Conservation (phyloP, 495 filamentous ascomycete species). For the Talaromyces liani region DNA sequence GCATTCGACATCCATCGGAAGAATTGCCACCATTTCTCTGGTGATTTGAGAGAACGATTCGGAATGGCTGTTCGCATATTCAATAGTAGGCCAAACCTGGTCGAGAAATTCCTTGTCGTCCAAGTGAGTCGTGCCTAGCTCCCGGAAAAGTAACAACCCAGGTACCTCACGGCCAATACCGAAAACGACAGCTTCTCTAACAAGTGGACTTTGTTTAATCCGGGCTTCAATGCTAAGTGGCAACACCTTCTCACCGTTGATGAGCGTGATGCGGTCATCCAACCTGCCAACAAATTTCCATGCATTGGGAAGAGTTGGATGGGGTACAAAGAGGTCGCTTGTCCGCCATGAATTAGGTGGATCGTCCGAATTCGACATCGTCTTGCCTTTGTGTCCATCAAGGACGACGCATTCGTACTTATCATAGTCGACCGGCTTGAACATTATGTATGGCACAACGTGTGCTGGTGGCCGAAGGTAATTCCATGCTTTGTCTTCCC, state of each 20-base stretch:
- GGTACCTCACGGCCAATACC: conserved; percentile 43
- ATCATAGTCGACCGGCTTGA: conserved; percentile 37
- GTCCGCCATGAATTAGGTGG: conserved; percentile 47
- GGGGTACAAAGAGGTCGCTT: conserved; percentile 55
- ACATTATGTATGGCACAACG: conserved; percentile 36
- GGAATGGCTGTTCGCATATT: conserved; percentile 39
- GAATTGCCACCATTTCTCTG: conserved; percentile 42
- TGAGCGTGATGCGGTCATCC: conserved; percentile 58
- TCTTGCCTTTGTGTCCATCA: conserved; percentile 42
- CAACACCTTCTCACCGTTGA: conserved; percentile 64
- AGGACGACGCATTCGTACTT: conserved; percentile 49
- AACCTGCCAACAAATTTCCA: conserved; percentile 59
- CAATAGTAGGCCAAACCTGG: conserved; percentile 39
- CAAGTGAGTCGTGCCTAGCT: conserved; percentile 22
- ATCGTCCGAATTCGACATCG: conserved; percentile 44
- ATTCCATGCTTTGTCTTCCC: conserved; percentile 44
- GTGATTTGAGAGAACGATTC: conserved; percentile 51
- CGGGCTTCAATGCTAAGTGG: conserved; percentile 53
- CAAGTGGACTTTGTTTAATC: conserved; percentile 40
- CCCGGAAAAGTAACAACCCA: conserved; percentile 45
- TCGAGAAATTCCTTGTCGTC: conserved; percentile 35
- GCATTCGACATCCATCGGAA: conserved; percentile 34
- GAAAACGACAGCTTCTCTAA: conserved; percentile 54
- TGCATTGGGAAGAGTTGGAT: conserved; percentile 46
- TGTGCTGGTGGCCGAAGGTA: conserved; percentile 36